Evolutionary conservation across 176 grass and related monocot genomes (phyloP).

Genomic region (Ensete ventricosum): DNA sequence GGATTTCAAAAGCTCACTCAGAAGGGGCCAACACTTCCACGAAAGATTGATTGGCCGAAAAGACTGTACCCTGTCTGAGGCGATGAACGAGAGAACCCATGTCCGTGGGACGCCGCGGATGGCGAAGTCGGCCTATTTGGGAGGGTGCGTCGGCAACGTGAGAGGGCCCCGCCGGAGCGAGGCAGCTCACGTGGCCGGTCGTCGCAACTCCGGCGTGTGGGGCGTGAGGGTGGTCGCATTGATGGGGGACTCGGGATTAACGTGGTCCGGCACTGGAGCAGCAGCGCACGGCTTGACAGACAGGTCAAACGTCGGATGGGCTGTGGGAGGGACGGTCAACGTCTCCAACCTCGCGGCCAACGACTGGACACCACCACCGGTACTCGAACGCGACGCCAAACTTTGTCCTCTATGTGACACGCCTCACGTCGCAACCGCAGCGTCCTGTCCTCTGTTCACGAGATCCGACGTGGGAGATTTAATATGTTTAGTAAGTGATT

Average conservation of each 20-base stretch:
- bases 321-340: not conserved
- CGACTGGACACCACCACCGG: no score
- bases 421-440: no score
- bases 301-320: not conserved
- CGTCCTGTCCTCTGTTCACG: no score
- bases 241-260: not conserved
- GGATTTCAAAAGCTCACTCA: no score
- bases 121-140: no score
- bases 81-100: no score
- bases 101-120: no score
- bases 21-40: no score
- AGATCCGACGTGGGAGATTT: no score
- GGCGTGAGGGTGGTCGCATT: not conserved
- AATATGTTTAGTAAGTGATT: no score
- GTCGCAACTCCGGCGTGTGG: not conserved
- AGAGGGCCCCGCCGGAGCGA: not conserved
- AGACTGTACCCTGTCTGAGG: not conserved
- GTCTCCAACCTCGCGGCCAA: not conserved
- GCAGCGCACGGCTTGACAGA: not conserved
- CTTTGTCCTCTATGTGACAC: no score
- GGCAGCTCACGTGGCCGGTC: constrained; percentile 1
- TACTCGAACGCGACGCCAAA: no score
- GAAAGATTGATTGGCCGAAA: not conserved
- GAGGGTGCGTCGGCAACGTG: not conserved
- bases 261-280: not conserved